These are phyloP conservation scores for Aristolochia fimbriata DNA, from an alignment of 164 flowering plant genomes.

Conservation along the genomic window DNA sequence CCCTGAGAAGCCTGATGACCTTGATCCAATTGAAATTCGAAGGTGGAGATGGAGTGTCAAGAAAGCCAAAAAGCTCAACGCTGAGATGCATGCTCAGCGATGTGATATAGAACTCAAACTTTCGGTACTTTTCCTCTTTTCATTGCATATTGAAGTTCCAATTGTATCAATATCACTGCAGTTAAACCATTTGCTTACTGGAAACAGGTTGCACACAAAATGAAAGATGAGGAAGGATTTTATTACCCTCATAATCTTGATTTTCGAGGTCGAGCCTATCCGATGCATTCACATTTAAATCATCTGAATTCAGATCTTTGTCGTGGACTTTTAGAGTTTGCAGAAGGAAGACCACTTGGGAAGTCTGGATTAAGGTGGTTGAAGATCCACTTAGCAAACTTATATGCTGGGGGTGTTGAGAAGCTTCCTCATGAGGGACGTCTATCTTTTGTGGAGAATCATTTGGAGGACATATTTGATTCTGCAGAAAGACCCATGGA, in stretches of 20 bases:
- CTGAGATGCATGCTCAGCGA: slow-evolving; percentile 76
- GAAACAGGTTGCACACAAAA: slow-evolving; percentile 75
- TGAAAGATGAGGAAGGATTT: slow-evolving; percentile 94
- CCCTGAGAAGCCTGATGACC: slow-evolving; percentile 56
- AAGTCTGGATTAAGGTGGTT: slow-evolving; percentile 79
- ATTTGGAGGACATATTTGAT: slow-evolving; percentile 67
- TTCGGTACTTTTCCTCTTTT: slow-evolving; percentile 41
- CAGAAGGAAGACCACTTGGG: slow-evolving; percentile 83
- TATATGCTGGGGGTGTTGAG: slow-evolving; percentile 81
- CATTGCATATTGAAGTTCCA: not conserved
- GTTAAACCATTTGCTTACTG: slow-evolving; percentile 5
- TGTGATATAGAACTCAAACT: slow-evolving; percentile 90
- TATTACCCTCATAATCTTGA: slow-evolving; percentile 96
- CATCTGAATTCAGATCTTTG: slow-evolving; percentile 92
- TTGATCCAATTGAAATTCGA: slow-evolving; percentile 48
- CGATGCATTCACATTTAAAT: slow-evolving; percentile 94
- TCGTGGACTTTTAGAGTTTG: slow-evolving; percentile 89
- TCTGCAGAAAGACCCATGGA: slow-evolving; percentile 74
- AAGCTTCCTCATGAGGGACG: slow-evolving; percentile 86
- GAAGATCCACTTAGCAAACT: slow-evolving; percentile 84
- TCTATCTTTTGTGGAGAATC: slow-evolving; percentile 68
- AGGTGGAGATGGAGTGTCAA: slow-evolving; percentile 61
- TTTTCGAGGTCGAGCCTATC: slow-evolving; percentile 96
- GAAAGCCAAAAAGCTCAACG: slow-evolving; percentile 69
- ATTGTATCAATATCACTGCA: not conserved